phyloP scores from a whole-genome alignment of 192 early-diverging fungal species.

The Coemansia sp. region DNA sequence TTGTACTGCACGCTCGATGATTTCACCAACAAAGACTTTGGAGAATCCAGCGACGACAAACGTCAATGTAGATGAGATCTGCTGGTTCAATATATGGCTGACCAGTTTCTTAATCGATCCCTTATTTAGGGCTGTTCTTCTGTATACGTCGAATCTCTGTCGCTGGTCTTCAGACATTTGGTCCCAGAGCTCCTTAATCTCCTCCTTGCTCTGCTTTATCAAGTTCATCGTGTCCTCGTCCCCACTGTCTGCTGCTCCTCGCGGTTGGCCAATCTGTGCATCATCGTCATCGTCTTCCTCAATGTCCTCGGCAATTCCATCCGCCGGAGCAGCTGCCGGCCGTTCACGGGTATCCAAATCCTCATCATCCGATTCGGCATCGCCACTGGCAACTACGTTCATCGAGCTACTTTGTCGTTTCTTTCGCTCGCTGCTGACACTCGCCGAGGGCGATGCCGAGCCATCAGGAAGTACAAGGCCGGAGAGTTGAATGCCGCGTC shows the following conservation, averaged over 20 bases:
- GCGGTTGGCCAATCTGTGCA: not conserved
- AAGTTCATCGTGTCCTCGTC: slow-evolving; percentile 20
- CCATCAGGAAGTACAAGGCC: slow-evolving; percentile 10
- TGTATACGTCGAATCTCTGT: slow-evolving; percentile 80
- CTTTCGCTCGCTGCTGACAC: slow-evolving; percentile 2
- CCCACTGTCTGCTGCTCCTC: not conserved
- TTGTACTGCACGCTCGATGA: slow-evolving; percentile 80
- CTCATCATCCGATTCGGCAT: not conserved
- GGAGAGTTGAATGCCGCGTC: slow-evolving; percentile 1
- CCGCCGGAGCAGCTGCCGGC: not conserved
- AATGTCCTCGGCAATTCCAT: slow-evolving; percentile 7
- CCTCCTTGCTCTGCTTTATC: slow-evolving; percentile 51
- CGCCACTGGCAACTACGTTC: not conserved
- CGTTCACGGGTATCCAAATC: not conserved
- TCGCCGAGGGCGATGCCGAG: slow-evolving; percentile 1
- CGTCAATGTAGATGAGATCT: slow-evolving; percentile 68
- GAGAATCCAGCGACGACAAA: slow-evolving; percentile 88
- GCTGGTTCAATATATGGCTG: slow-evolving; percentile 70
- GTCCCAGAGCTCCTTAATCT: slow-evolving; percentile 41
- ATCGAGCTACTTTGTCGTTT: slow-evolving; percentile 9
- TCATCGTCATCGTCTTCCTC: slow-evolving; percentile 16
- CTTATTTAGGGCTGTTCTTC: slow-evolving; percentile 76
- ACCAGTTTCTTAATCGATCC: slow-evolving; percentile 75
- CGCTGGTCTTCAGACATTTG: slow-evolving; percentile 67
- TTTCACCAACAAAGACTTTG: slow-evolving; percentile 91